A percentile compares a stretch with the other conserved stretches of the same genome.
phyloP scores from a whole-genome alignment of 495 filamentous ascomycete genomes.

The Aspergillus coremiiformis region DNA sequence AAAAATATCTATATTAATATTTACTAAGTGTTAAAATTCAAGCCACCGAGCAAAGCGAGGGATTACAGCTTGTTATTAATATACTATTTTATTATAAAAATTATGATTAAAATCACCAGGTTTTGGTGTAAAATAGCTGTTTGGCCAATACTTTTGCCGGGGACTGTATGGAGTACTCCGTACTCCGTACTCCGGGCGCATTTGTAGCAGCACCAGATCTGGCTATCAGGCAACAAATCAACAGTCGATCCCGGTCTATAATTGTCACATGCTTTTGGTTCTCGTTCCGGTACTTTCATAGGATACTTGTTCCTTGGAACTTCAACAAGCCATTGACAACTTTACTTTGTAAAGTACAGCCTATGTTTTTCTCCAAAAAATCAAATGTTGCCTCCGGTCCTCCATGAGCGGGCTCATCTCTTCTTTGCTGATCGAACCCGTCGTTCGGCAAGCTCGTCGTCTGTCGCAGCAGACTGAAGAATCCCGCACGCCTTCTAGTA shows the following conservation, averaged over 20 bases:
- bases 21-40: too few species aligned
- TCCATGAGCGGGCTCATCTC: constrained; percentile 67
- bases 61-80: too few species aligned
- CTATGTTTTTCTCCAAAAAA: neutral
- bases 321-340: neutral
- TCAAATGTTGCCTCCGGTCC: constrained; percentile 17
- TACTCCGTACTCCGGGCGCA: too few species aligned
- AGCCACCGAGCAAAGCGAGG: too few species aligned
- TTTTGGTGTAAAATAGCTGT: too few species aligned
- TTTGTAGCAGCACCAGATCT: constrained; percentile 4
- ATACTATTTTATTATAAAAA: too few species aligned
- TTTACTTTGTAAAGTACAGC: neutral
- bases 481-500: constrained; percentile 10
- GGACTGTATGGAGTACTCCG: too few species aligned
- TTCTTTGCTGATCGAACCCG: constrained; percentile 69
- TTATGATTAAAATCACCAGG: too few species aligned
- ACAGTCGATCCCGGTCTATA: neutral
- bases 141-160: too few species aligned
- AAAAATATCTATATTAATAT: too few species aligned
- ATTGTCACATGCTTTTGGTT: constrained; percentile 12
- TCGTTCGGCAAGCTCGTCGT: constrained; percentile 66
- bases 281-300: constrained; percentile 4
- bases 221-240: constrained; percentile 17
- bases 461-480: constrained; percentile 43
- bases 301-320: neutral